phyloP scores from a whole-genome alignment of 768 basidiomycete genomes.

The Lactifluus pinguis region DNA sequence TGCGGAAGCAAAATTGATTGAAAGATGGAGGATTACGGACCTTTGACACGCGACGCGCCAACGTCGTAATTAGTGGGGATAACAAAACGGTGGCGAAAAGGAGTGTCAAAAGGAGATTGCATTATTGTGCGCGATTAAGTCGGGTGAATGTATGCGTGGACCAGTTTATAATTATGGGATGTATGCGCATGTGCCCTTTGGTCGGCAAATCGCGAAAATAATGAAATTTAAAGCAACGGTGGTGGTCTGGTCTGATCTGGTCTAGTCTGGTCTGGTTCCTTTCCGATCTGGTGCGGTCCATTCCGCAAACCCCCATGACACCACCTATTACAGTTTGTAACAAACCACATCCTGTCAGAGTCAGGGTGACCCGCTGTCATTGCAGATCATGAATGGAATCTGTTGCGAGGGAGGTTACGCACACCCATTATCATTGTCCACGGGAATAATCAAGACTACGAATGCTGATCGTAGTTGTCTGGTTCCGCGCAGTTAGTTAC shows the following conservation, averaged over 20 bases:
- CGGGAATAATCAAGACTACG: too few species aligned
- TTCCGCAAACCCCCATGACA: neutral
- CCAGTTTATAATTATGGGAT: neutral
- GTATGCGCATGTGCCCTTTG: too few species aligned
- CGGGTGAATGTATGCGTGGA: neutral
- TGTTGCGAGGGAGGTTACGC: too few species aligned
- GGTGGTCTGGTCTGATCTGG: neutral
- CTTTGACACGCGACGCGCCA: slow-evolving; percentile 29
- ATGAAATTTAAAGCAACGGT: too few species aligned
- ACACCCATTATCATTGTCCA: too few species aligned
- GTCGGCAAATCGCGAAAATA: neutral
- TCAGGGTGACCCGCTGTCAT: neutral
- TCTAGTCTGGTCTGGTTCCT: neutral
- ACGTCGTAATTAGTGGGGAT: slow-evolving; percentile 42
- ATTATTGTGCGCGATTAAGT: neutral
- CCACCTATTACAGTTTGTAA: neutral
- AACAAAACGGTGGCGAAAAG: slow-evolving; percentile 20
- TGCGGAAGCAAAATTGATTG: slow-evolving; percentile 4
- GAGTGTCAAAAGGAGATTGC: neutral
- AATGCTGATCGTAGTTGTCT: neutral
- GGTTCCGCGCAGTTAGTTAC: neutral
- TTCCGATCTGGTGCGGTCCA: neutral
- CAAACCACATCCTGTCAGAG: neutral
- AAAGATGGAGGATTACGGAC: neutral
- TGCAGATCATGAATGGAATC: neutral